Conservation (phyloP, 805 yeast species). For the Zygoascus flipseniorum region DNA sequence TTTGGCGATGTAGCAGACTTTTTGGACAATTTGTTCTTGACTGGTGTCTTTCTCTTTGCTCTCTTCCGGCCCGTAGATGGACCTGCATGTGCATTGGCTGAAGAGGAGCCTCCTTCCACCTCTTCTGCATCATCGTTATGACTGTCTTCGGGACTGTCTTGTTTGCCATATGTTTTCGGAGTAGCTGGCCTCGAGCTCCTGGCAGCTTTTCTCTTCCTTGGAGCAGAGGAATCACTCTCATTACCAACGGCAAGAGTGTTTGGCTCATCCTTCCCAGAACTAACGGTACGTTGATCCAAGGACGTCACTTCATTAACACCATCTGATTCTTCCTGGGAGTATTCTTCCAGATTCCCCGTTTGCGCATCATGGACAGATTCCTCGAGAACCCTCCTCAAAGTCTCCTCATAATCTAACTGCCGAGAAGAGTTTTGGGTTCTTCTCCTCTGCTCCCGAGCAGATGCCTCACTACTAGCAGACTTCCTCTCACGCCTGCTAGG, state of each 20-base stretch:
- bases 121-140: neutral
- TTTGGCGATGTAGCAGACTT: neutral
- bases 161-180: neutral
- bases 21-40: neutral
- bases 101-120: neutral
- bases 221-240: neutral
- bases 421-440: constrained; percentile 15
- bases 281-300: neutral
- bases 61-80: neutral
- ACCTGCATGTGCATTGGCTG: neutral
- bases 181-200: neutral
- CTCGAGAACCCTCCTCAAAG: constrained; percentile 32
- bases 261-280: neutral
- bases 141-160: neutral
- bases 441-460: constrained; percentile 7
- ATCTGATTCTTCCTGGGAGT: neutral
- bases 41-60: neutral
- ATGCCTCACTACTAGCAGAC: neutral
- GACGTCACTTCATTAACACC: neutral
- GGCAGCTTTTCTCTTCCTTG: neutral
- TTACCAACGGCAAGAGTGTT: neutral
- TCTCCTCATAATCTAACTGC: constrained; percentile 19
- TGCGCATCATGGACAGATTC: constrained; percentile 29
- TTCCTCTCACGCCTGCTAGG: neutral
- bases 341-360: neutral